Evolutionary conservation across 2,329 filamentous ascomycete genomes (phyloP), one percentile per base, ranked within the genome.

Genomic region (Aspergillus viridinutans): DNA sequence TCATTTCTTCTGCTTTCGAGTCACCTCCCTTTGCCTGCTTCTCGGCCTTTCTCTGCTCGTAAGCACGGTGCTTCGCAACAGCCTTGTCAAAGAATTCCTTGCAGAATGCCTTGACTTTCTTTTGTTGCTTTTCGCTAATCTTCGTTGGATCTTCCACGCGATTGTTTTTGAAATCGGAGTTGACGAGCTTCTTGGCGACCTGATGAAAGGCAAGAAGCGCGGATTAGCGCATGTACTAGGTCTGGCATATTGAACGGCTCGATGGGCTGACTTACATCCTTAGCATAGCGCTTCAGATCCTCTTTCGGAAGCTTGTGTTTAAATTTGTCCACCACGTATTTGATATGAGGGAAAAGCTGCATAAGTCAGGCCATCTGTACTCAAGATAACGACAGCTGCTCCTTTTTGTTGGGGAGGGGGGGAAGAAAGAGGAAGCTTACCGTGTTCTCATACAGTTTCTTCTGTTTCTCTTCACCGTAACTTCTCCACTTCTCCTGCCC

Each of bases 361-460:
- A 26, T 26, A 69, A 35, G 58, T 65, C 54, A 65, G 61, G 50
- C 20, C 2, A 9, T 28, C n/a, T 4, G 42, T 47, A 25, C 43
- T 38, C 32, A 23, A 23, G 21, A 47, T 6, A 26, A 47, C 23
- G 12, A 26, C 43, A 47, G 50, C 10, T 21, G 49, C 21, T 48
- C 17, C n/a, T n/a, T n/a, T n/a, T n/a, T n/a, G n/a, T n/a, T n/a
- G n/a, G n/a, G n/a, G n/a, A n/a, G n/a, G n/a, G n/a, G n/a, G n/a
- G n/a, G n/a, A n/a, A n/a, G n/a, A n/a, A n/a, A n/a, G n/a, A n/a
- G n/a, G 17, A 4, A 14, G 79, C 90, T 73, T 81, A 95, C 91
- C 52, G 92, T 96, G 69, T 92, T 92, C 73, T 97, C 92, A 67
- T 97, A 97, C 2, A 96, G 81, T 78, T 91, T 96, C 84, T 92